A percentile compares a stretch with the other conserved stretches of the same genome.
Conservation (phyloP, 805 yeast genomes). For the Saturnispora serradocipensis region DNA sequence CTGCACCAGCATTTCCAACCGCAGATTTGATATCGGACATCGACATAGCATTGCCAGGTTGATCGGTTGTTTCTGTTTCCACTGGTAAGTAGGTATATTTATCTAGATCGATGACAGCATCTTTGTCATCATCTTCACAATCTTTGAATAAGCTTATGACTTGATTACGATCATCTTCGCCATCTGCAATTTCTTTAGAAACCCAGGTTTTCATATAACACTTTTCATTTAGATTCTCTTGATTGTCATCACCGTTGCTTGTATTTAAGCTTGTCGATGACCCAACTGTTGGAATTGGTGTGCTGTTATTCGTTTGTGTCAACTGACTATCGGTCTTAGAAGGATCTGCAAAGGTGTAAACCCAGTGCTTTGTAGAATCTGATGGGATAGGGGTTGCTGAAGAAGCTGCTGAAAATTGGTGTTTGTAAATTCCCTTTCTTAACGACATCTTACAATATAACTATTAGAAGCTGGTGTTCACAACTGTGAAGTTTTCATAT, state of each 20-base stretch:
- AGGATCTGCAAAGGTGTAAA: background rate
- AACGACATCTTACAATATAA: background rate
- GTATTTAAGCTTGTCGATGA: background rate
- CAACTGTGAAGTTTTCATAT: background rate
- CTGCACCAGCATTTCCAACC: constrained; percentile 31
- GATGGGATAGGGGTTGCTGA: constrained; percentile 8
- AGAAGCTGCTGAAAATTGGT: constrained; percentile 5
- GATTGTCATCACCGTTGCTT: background rate
- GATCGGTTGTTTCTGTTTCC: constrained; percentile 5
- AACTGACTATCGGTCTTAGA: background rate
- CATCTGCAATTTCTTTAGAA: background rate
- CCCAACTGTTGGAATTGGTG: background rate
- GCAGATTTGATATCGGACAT: constrained; percentile 35
- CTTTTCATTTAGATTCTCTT: background rate
- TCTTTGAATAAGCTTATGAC: constrained; percentile 10
- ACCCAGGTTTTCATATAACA: constrained; percentile 2
- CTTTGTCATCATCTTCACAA: constrained; percentile 27
- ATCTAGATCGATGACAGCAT: constrained; percentile 30
- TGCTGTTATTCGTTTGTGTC: background rate
- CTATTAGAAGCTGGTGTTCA: background rate
- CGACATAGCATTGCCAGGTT: constrained; percentile 21
- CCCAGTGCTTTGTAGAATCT: background rate
- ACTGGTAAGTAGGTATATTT: constrained; percentile 24
- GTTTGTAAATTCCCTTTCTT: constrained; percentile 5
- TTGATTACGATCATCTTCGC: background rate